Conservation (phyloP, 2,329 filamentous ascomycete species). For the Parascedosporium putredinis region DNA sequence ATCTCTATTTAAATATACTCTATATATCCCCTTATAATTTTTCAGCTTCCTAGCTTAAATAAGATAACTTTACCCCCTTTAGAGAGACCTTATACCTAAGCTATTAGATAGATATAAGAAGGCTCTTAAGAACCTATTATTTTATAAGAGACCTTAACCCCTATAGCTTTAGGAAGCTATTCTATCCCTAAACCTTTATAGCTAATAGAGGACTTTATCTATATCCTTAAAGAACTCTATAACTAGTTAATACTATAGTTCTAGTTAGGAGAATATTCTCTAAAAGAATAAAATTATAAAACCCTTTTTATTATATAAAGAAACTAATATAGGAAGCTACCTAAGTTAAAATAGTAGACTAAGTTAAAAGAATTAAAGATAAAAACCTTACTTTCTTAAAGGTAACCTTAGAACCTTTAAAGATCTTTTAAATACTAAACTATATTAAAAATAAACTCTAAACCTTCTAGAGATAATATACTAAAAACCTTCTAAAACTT, state of each 20-base stretch:
- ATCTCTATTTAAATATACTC: not conserved
- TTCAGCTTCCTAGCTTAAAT: not conserved
- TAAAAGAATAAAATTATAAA: not conserved
- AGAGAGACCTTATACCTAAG: not conserved
- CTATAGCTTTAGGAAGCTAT: too few species aligned
- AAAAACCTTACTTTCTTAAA: not conserved
- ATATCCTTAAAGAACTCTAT: not conserved
- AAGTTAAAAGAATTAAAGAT: not conserved
- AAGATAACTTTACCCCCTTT: not conserved
- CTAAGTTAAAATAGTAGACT: not conserved
- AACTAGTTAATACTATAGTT: not conserved
- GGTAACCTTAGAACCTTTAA: not conserved
- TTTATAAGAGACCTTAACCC: not conserved
- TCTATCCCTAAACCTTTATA: too few species aligned
- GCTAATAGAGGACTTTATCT: not conserved
- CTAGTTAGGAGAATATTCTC: not conserved
- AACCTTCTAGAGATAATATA: not conserved
- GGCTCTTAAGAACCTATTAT: not conserved
- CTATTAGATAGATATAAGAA: not conserved
- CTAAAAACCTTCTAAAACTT: not conserved
- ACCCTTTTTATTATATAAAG: not conserved
- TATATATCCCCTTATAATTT: not conserved
- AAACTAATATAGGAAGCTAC: not conserved
- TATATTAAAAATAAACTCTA: not conserved
- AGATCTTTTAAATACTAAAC: not conserved